Conservation (phyloP, 208 protist species). For the Leptomonas pyrrhocoris region DNA sequence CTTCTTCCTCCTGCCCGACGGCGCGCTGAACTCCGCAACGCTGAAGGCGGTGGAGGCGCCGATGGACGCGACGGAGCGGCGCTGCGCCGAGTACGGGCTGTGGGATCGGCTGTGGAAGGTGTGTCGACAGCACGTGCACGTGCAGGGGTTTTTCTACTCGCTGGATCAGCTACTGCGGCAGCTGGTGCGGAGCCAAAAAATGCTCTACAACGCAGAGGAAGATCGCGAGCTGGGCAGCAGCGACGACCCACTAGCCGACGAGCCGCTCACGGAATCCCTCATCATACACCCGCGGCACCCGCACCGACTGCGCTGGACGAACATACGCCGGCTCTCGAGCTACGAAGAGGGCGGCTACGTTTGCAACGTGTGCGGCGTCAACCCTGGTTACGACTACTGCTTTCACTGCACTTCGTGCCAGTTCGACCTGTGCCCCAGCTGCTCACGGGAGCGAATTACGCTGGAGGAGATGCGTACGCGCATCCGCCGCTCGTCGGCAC, state of each 20-base stretch:
- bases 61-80: constrained; percentile 34
- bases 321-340: constrained; percentile 34
- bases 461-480: constrained; percentile 45
- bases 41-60: constrained; percentile 49
- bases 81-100: constrained; percentile 25
- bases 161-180: constrained; percentile 33
- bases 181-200: constrained; percentile 33
- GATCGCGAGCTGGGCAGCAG: constrained; percentile 31
- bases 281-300: constrained; percentile 69
- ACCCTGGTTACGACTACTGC: constrained; percentile 43
- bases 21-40: constrained; percentile 23
- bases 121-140: constrained; percentile 29
- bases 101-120: constrained; percentile 35
- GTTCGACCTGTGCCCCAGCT: constrained; percentile 75
- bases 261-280: constrained; percentile 35
- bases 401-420: constrained; percentile 73
- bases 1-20: constrained; percentile 57
- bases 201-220: constrained; percentile 21
- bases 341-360: constrained; percentile 59
- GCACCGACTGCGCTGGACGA: constrained; percentile 71
- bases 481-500: constrained; percentile 40
- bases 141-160: constrained; percentile 24
- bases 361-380: constrained; percentile 70
- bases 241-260: constrained; percentile 30
- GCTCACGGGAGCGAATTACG: constrained; percentile 53